Evolutionary conservation across 2,329 filamentous ascomycete species (phyloP).

Genomic region (Calonectria naviculata): DNA sequence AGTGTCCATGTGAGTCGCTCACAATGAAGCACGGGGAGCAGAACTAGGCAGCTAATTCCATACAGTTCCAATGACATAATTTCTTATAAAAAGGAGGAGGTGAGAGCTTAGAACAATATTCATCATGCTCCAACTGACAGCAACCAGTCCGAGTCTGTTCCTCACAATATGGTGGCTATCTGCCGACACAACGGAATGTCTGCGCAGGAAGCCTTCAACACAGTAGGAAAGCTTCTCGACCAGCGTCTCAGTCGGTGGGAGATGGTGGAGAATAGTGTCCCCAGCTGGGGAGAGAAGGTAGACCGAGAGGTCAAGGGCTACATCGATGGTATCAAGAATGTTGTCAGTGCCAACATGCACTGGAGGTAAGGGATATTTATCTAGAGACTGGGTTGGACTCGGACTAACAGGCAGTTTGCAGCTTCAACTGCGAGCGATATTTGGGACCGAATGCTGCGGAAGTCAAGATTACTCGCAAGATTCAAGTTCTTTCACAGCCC

Average conservation of each 20-base stretch:
- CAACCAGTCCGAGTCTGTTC: neutral
- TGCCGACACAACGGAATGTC: neutral
- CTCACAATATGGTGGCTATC: neutral
- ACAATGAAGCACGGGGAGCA: too few relatives aligned
- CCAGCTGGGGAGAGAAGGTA: neutral
- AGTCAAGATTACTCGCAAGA: neutral
- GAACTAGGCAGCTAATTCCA: neutral
- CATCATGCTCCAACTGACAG: neutral
- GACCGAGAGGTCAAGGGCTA: neutral
- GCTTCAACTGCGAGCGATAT: neutral
- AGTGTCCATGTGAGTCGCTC: neutral
- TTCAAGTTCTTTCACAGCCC: neutral
- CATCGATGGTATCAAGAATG: neutral
- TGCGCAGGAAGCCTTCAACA: neutral
- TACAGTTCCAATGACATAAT: neutral
- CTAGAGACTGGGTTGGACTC: neutral
- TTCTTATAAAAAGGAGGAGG: constrained; percentile 3
- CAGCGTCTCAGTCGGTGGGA: neutral
- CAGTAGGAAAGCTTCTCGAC: neutral
- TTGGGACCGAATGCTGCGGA: neutral
- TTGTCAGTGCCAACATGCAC: constrained; percentile 1
- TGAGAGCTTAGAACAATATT: neutral
- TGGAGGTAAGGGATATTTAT: neutral
- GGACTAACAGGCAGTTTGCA: neutral
- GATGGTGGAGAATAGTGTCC: neutral